phyloP scores from a whole-genome alignment of 2,329 filamentous ascomycete genomes.

The Neonectria coccinea region DNA sequence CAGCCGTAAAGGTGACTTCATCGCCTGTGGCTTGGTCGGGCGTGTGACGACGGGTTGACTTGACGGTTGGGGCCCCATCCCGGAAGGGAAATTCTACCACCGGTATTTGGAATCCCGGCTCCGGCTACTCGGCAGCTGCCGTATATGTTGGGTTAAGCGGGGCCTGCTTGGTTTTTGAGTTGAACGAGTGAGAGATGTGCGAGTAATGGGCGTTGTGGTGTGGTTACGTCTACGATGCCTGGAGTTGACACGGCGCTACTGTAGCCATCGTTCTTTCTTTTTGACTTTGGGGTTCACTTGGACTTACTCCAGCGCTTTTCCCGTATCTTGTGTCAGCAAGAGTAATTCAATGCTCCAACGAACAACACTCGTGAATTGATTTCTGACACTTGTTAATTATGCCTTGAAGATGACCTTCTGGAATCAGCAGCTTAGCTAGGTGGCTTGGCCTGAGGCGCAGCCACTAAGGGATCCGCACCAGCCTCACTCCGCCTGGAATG shows the following conservation, averaged over 20 bases:
- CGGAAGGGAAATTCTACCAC: background rate
- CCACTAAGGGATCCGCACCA: slow-evolving; percentile 8
- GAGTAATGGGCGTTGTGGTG: background rate
- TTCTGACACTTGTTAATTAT: background rate
- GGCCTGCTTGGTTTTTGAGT: background rate
- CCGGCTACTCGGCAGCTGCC: slow-evolving; percentile 4
- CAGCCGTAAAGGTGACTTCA: slow-evolving; percentile 9
- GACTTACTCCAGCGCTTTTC: background rate
- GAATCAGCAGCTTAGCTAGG: background rate
- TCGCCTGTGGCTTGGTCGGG: slow-evolving; percentile 6
- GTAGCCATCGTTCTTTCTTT: background rate
- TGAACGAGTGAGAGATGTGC: background rate
- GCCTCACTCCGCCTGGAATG: slow-evolving; percentile 12
- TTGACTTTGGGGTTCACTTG: background rate
- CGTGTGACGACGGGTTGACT: slow-evolving; percentile 10
- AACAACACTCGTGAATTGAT: no score
- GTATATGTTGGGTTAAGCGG: background rate
- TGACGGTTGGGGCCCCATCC: background rate
- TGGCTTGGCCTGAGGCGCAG: slow-evolving; percentile 23
- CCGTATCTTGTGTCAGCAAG: background rate
- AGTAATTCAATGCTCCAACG: background rate
- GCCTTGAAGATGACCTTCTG: slow-evolving; percentile 1
- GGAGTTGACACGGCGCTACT: background rate
- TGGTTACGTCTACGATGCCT: background rate
- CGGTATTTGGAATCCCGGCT: background rate